These are phyloP conservation scores for Mycena haematopus DNA, from an alignment of 768 basidiomycete species.

Conservation along the genomic window DNA sequence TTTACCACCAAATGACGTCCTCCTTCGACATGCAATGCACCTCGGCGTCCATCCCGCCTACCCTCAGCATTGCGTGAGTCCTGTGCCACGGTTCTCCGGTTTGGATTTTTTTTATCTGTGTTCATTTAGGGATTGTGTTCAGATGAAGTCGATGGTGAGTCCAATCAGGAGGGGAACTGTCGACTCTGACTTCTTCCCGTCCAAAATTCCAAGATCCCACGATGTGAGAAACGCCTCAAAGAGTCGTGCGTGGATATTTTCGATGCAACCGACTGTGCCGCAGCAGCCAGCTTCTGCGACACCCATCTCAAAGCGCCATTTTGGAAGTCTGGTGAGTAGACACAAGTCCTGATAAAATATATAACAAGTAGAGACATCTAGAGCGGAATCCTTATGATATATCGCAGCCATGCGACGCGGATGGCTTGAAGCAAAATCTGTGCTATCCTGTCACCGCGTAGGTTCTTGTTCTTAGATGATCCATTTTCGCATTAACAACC, in stretches of 20 bases:
- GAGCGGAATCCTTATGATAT: slow-evolving; percentile 63
- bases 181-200: not conserved
- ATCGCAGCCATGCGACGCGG: slow-evolving; percentile 45
- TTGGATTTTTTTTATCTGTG: not conserved
- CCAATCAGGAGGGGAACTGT: too few relatives aligned
- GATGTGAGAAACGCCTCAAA: slow-evolving; percentile 66
- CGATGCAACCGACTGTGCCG: slow-evolving; percentile 69
- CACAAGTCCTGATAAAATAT: not conserved
- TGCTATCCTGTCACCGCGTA: slow-evolving; percentile 30
- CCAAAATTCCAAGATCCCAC: slow-evolving; percentile 55
- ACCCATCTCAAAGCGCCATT: slow-evolving; percentile 52
- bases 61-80: slow-evolving; percentile 43
- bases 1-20: slow-evolving; percentile 43
- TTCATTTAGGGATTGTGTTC: slow-evolving; percentile 43
- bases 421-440: slow-evolving; percentile 7
- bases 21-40: slow-evolving; percentile 57
- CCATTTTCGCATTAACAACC: not conserved
- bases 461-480: not conserved
- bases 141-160: slow-evolving; percentile 52
- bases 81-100: not conserved
- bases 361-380: slow-evolving; percentile 21
- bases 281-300: slow-evolving; percentile 72
- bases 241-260: slow-evolving; percentile 67
- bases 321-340: slow-evolving; percentile 50
- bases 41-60: slow-evolving; percentile 45